Conservation (phyloP, 2,329 filamentous ascomycete genomes). For the Fusarium sp. region DNA sequence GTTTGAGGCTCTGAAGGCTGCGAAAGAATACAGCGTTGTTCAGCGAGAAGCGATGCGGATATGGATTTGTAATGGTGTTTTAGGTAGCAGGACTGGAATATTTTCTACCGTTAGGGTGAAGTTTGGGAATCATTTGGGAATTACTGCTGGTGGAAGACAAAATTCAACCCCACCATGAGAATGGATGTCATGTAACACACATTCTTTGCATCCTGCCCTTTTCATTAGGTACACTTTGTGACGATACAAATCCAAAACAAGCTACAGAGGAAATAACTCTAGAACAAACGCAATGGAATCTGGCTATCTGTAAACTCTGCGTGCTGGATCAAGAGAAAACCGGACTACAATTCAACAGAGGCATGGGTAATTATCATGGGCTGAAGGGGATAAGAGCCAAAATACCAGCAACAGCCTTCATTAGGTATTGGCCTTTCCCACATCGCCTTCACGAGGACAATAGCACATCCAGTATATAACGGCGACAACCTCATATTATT, state of each 20-base stretch:
- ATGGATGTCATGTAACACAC: not conserved
- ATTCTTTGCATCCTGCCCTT: not conserved
- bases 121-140: not conserved
- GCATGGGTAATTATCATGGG: not conserved
- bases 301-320: not conserved
- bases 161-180: slow-evolving; percentile 4
- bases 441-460: not conserved
- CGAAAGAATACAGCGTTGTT: not conserved
- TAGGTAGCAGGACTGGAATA: not conserved
- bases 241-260: not conserved
- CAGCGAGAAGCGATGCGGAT: not conserved
- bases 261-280: not conserved
- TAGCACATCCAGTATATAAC: not conserved
- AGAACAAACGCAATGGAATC: not conserved
- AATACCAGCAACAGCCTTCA: not conserved
- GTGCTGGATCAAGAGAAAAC: too few relatives aligned
- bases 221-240: not conserved
- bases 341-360: not conserved
- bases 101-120: too few relatives aligned
- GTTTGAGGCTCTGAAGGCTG: not conserved
- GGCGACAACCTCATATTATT: not conserved
- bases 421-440: not conserved
- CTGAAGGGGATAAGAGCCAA: not conserved
- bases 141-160: slow-evolving; percentile 4
- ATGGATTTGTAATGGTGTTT: not conserved